Percentiles rank a stretch among this genome's conserved stretches.
Evolutionary conservation across 1,139 yeast genomes (phyloP).

Genomic region (Entelexis paramagnoliae): DNA sequence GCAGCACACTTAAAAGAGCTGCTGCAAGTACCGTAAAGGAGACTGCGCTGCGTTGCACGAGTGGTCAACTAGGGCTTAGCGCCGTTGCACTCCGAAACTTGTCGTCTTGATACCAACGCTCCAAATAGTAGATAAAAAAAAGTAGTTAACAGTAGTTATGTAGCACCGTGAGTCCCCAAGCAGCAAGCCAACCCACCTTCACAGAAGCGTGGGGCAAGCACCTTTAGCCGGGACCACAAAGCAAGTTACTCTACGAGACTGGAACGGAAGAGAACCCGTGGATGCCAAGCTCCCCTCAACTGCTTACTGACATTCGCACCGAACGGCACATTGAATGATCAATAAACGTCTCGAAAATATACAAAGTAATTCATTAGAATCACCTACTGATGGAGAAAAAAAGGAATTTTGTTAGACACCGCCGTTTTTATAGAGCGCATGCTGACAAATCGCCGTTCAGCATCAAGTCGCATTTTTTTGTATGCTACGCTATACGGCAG

Average conservation of each 20-base stretch:
- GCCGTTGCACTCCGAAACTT: neutral
- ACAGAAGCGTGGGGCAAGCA: conserved; percentile 9
- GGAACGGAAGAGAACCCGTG: conserved; percentile 27
- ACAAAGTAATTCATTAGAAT: conserved; percentile 26
- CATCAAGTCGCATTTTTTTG: neutral
- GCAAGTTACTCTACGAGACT: conserved; percentile 25
- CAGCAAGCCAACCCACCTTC: conserved; percentile 7
- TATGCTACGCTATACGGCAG: neutral
- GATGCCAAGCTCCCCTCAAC: conserved; percentile 26
- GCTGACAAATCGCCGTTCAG: neutral
- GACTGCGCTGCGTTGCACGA: no score
- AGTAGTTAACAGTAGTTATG: conserved; percentile 9
- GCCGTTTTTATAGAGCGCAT: neutral
- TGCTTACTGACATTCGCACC: conserved; percentile 19
- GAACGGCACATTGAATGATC: conserved; percentile 19
- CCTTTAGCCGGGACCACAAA: conserved; percentile 22
- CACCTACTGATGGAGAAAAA: conserved; percentile 26
- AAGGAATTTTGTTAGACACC: neutral
- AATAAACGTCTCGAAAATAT: conserved; percentile 25
- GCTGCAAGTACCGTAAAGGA: no score
- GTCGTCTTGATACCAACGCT: neutral
- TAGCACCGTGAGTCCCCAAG: conserved; percentile 24
- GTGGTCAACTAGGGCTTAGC: no score
- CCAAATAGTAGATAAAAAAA: no score
- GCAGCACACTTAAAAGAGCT: no score